phyloP scores from a whole-genome alignment of 2,329 filamentous ascomycete genomes.

The Gnomoniopsis sp. region DNA sequence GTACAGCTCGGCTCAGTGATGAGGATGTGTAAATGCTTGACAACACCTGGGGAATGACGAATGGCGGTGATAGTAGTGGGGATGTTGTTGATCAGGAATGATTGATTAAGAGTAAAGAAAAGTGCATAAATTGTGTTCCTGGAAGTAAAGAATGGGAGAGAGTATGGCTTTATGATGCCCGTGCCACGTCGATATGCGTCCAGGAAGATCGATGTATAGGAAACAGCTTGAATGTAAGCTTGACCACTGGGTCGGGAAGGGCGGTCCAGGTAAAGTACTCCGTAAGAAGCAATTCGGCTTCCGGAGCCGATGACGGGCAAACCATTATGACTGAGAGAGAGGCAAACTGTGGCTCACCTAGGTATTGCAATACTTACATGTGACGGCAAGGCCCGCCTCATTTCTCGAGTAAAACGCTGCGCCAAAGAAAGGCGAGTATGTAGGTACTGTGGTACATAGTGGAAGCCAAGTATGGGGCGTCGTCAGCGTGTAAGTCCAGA shows the following conservation, averaged over 20 bases:
- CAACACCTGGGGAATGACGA: background rate
- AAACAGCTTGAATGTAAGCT: conserved; percentile 3
- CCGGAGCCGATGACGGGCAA: background rate
- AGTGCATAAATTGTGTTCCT: background rate
- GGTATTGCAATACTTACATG: conserved; percentile 4
- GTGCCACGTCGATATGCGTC: background rate
- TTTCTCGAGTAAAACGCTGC: background rate
- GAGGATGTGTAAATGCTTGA: background rate
- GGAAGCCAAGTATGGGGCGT: background rate
- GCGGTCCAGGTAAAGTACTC: background rate
- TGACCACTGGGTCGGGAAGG: background rate
- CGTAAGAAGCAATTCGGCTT: background rate
- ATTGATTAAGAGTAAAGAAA: background rate
- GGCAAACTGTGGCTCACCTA: background rate
- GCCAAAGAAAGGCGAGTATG: background rate
- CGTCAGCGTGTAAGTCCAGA: background rate
- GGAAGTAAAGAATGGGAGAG: background rate
- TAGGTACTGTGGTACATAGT: background rate
- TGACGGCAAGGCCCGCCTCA: background rate
- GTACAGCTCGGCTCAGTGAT: background rate
- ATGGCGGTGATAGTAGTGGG: background rate
- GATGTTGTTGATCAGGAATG: background rate
- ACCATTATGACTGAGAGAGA: background rate
- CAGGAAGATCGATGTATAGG: background rate
- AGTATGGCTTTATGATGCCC: background rate